These are phyloP conservation scores for Ganoderma leucocontextum DNA, from an alignment of 1,284 basidiomycete species.

Conservation along the genomic window DNA sequence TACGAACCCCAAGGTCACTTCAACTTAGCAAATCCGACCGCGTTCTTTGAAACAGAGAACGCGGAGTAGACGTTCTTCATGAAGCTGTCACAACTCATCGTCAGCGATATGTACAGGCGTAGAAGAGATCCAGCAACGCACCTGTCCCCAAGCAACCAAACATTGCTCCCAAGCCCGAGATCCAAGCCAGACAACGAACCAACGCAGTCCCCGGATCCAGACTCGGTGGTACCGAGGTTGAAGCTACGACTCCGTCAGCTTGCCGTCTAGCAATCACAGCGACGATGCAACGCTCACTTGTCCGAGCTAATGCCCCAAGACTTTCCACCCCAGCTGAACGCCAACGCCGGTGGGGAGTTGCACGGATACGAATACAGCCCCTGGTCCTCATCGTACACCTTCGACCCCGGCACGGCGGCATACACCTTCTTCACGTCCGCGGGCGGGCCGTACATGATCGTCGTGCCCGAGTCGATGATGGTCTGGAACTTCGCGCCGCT, in stretches of 20 bases:
- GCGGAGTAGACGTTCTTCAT: conserved; percentile 39
- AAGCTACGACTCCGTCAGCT: conserved; percentile 31
- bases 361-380: conserved; percentile 53
- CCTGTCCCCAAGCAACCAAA: conserved; percentile 42
- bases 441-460: conserved; percentile 57
- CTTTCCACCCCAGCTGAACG: conserved; percentile 50
- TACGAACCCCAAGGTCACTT: conserved; percentile 1
- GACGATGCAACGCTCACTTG: conserved; percentile 19
- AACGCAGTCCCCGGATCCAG: conserved; percentile 32
- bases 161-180: conserved; percentile 32
- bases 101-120: background rate
- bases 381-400: conserved; percentile 29
- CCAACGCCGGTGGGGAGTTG: conserved; percentile 43
- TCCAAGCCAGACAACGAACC: conserved; percentile 38
- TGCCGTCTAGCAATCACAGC: background rate
- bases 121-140: background rate
- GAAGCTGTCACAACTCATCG: conserved; percentile 26
- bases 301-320: conserved; percentile 45
- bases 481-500: conserved; percentile 33
- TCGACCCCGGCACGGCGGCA: conserved; percentile 50
- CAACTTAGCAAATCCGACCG: conserved; percentile 38
- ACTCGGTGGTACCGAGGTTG: conserved; percentile 36
- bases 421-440: conserved; percentile 53
- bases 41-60: conserved; percentile 33
- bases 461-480: conserved; percentile 53